These are phyloP conservation scores for Fraxinus platypoda DNA, from an alignment of 305 asterid genomes.

Conservation along the genomic window DNA sequence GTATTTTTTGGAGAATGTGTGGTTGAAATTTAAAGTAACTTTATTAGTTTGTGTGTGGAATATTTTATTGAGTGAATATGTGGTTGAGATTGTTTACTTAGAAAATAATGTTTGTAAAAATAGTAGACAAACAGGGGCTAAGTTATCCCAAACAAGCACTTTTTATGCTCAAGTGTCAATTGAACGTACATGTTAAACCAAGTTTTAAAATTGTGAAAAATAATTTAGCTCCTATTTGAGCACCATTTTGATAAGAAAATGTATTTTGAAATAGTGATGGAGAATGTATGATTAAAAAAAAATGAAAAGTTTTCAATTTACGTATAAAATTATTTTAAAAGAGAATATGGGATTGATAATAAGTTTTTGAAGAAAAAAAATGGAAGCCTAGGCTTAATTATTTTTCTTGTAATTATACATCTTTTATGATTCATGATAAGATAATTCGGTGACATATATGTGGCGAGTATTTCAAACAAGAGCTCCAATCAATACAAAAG, in stretches of 20 bases:
- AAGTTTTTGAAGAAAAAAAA: not conserved
- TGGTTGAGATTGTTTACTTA: no score
- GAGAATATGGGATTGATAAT: no score
- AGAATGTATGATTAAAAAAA: not conserved
- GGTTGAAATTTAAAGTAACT: no score
- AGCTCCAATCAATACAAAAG: not conserved
- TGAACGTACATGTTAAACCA: not conserved
- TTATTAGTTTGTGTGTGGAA: no score
- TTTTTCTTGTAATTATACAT: not conserved
- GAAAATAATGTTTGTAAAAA: no score
- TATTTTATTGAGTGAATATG: no score
- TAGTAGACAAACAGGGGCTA: no score
- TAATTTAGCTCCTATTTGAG: not conserved
- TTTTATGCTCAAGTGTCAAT: not conserved
- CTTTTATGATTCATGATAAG: not conserved
- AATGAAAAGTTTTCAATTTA: no score
- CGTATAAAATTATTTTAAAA: not conserved
- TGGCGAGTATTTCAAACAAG: not conserved
- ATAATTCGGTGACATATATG: not conserved
- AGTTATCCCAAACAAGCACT: not conserved
- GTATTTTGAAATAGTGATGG: not conserved
- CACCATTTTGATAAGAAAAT: not conserved
- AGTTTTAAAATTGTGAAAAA: not conserved
- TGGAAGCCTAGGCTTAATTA: not conserved
- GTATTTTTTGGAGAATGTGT: no score